These are phyloP conservation scores for Firmiana major DNA, from an alignment of 345 rosid genomes.

Conservation along the genomic window DNA sequence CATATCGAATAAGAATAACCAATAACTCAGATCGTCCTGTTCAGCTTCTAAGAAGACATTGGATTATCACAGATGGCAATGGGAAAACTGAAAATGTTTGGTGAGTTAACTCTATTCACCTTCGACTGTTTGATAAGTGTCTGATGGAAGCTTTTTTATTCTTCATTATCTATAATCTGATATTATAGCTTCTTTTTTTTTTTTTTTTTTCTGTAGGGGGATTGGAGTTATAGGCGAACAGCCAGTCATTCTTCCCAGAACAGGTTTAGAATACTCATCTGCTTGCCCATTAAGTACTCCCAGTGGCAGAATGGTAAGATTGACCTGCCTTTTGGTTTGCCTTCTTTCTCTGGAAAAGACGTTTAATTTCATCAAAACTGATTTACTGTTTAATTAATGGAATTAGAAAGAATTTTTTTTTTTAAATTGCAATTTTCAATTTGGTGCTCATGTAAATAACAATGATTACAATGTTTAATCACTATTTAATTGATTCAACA, in stretches of 20 bases:
- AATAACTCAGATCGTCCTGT: conserved; percentile 67
- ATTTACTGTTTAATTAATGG: not conserved
- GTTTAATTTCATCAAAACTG: not conserved
- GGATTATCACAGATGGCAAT: conserved; percentile 68
- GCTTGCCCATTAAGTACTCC: conserved; percentile 70
- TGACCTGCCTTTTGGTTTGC: not conserved
- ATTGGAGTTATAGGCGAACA: conserved; percentile 76
- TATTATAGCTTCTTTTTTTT: not conserved
- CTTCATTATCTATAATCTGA: conserved; percentile 8
- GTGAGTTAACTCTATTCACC: conserved; percentile 31
- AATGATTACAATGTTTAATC: not conserved
- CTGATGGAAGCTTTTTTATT: not conserved
- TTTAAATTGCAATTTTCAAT: not conserved
- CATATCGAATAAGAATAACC: conserved; percentile 66
- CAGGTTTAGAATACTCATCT: conserved; percentile 73
- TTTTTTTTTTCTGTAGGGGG: conserved; percentile 40
- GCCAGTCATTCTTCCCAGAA: conserved; percentile 66
- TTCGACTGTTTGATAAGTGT: not conserved
- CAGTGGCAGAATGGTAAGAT: conserved; percentile 64
- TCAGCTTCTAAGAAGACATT: conserved; percentile 74
- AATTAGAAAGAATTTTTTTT: not conserved
- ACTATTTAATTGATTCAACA: not conserved
- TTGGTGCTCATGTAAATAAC: not conserved
- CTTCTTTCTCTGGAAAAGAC: not conserved
- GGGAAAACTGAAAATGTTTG: conserved; percentile 64